Base-by-base conservation (phyloP, 2,329 filamentous ascomycete species). In the Colletotrichum abscissum region DNA sequence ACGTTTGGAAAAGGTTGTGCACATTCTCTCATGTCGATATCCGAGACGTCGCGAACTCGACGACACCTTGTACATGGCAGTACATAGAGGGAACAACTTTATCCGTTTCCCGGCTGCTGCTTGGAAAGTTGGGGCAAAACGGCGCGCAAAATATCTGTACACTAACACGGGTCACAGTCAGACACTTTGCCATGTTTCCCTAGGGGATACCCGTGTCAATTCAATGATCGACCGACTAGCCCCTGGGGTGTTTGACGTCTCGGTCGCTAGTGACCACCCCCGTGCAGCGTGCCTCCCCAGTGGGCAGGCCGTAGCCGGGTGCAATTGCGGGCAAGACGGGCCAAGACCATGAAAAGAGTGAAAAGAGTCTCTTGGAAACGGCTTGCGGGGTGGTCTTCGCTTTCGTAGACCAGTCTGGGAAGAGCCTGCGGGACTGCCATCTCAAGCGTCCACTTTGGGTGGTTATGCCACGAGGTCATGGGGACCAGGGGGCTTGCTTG, bases 161-260 rank as follows among this genome's bases (percentile, higher is more conserved):
- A 42, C 33, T 35, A 12, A 12, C 33, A 35, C 33, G 33, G 33
- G 30, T 33, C 30, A 33, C 35, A 42, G 38, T 19, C 14, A 52
- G 56, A 72, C 65, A 9, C 28, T 22, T 63, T 30, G 9, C 49
- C 46, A 35, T 35, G 28, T 35, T 57, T 57, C 24, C 19, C 19
- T 35, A 68, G 58, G 69, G 68, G 28, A 30, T 28, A 67, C 56
- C 57, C 69, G 11, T 63, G 69, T 69, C 52, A 63, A 28, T 63
- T 26, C 26, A 26, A 26, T 58, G 65, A 72, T 69, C 65, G 69
- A 69, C 69, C 8, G 14, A 28, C 54, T 54, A 52, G 42, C 58
- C 65, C 69, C 69, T 72, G 33, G 14, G 19, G 65, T 59, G 69
- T 72, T 69, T 72, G 58, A 72, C 42, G 63, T 42, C 26, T 58